Base-by-base conservation (phyloP, 1,284 basidiomycete genomes). In the Cryptococcus wingfieldii region DNA sequence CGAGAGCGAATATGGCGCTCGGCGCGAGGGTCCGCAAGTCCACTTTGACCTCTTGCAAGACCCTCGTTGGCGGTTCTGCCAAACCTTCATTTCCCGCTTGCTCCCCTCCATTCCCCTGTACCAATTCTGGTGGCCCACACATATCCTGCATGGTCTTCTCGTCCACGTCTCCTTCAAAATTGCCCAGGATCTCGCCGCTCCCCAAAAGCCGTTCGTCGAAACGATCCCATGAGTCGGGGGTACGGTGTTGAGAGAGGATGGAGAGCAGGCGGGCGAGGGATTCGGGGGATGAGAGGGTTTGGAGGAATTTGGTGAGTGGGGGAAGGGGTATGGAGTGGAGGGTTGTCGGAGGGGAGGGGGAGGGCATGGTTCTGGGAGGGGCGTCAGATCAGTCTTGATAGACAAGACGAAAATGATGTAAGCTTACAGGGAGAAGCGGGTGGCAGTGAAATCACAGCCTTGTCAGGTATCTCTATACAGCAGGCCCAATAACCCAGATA, bases 21-120 rank as follows among this genome's bases (percentile, higher is more conserved):
- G 70, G 61, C 45, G 72, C 69, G 9, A 74, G 62, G 0, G 68
- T 67, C 16, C 71, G 63, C 0, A 74, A 50, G 48, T 74, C 71
- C 14, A 74, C 55, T 3, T 70, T 65, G 10, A 74, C 58, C 54
- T 72, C 71, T n/a, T 70, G 66, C 2, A 38, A 31, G 23, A 37
- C 34, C 31, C 48, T 38, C 38, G 19, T 56, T 0, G 71, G 71
- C 4, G 71, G 69, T 3, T 66, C 56, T 10, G 64, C 51, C 38
- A 28, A 8, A 59, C 52, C 46, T 47, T 38, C 13, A 19, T 6
- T 39, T 4, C 13, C 48, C n/a, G 13, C 38, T 50, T 9, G 31
- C 47, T 16, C 13, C 47, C n/a, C n/a, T 13, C 7, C 18, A n/a
- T 25, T 9, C 9, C n/a, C 34, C 19, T 38, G 18, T 19, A 9